Evolutionary conservation across 2,329 filamentous ascomycete species (phyloP).

Genomic region (Waltergamsia citrina): DNA sequence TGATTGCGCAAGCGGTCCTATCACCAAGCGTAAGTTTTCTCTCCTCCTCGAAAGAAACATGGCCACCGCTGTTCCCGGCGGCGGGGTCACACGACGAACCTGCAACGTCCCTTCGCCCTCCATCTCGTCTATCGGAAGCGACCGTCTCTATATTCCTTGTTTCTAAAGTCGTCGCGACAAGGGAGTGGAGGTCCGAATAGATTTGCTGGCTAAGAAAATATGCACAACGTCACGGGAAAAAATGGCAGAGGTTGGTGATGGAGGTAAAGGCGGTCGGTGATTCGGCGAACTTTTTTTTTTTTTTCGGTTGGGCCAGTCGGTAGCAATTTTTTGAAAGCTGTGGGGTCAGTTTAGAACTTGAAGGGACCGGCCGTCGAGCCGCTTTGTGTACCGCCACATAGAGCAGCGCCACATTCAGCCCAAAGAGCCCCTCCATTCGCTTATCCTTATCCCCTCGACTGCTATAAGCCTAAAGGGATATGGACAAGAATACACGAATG

Average conservation of each 20-base stretch:
- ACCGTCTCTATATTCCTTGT: neutral
- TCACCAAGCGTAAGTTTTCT: too few species aligned
- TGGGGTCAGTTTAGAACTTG: too few species aligned
- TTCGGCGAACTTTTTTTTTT: neutral
- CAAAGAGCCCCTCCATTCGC: too few species aligned
- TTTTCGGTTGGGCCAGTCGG: neutral
- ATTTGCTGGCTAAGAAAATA: neutral
- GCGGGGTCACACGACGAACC: constrained; percentile 22
- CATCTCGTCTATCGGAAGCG: too few species aligned
- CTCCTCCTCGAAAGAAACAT: neutral
- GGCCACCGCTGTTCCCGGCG: neutral
- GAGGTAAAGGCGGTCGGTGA: neutral
- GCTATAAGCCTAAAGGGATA: too few species aligned
- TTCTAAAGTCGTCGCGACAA: too few species aligned
- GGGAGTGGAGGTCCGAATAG: too few species aligned
- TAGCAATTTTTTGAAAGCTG: constrained; percentile 3
- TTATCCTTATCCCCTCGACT: too few species aligned
- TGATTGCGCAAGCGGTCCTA: constrained; percentile 49
- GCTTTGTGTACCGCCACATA: too few species aligned
- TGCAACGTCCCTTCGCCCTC: constrained; percentile 33
- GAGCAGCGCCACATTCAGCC: too few species aligned
- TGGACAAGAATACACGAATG: too few species aligned
- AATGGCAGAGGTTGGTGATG: neutral
- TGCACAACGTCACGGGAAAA: neutral
- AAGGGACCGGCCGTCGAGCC: too few species aligned